phyloP scores from a whole-genome alignment of 2,329 filamentous ascomycete genomes.

The Talaromyces albobiverticillius region DNA sequence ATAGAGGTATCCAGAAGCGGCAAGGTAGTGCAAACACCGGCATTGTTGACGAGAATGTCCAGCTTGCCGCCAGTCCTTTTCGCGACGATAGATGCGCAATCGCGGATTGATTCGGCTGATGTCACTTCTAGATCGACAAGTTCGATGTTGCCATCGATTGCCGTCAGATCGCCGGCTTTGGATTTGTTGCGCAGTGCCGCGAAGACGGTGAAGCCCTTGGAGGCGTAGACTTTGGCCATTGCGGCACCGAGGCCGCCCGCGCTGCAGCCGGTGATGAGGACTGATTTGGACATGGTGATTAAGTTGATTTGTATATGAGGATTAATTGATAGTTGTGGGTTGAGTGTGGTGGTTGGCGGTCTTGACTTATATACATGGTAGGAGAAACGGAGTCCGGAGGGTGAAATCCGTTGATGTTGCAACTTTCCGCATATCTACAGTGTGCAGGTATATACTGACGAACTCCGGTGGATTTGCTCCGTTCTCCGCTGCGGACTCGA shows the following conservation, averaged over 20 bases:
- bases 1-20: slow-evolving; percentile 30
- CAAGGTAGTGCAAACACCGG: slow-evolving; percentile 22
- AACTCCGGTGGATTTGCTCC: no score
- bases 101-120: slow-evolving; percentile 15
- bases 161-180: slow-evolving; percentile 13
- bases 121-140: slow-evolving; percentile 19
- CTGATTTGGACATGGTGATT: slow-evolving; percentile 12
- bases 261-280: slow-evolving; percentile 36
- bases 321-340: no score
- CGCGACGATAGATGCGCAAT: slow-evolving; percentile 9
- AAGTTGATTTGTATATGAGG: no score
- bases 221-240: slow-evolving; percentile 31
- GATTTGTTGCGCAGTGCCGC: slow-evolving; percentile 33
- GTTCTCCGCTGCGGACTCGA: no score
- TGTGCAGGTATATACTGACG: no score
- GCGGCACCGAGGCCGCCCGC: slow-evolving; percentile 35
- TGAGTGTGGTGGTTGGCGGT: no score
- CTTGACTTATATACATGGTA: no score
- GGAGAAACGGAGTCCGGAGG: no score
- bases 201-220: slow-evolving; percentile 32
- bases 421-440: no score
- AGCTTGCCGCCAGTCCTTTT: slow-evolving; percentile 13
- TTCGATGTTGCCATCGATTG: slow-evolving; percentile 14
- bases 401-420: no score
- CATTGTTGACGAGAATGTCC: slow-evolving; percentile 26